phyloP scores from a whole-genome alignment of 441 rosid genomes.

The Isatis lusitanica region DNA sequence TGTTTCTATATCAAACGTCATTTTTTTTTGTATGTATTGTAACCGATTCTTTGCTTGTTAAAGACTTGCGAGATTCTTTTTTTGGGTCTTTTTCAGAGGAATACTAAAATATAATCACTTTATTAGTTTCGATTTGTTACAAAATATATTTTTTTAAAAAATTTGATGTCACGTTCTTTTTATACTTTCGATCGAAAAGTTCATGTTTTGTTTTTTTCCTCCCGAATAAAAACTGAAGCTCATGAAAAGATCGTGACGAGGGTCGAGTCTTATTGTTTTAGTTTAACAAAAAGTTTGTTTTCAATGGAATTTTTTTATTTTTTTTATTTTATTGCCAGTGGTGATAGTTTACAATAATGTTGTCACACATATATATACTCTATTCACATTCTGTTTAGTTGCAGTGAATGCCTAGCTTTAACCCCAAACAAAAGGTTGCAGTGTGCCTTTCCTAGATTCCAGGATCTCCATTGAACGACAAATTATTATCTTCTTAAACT shows the following conservation, averaged over 20 bases:
- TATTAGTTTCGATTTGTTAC: slow-evolving; percentile 24
- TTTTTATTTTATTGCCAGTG: neutral
- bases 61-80: slow-evolving; percentile 21
- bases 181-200: slow-evolving; percentile 21
- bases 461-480: slow-evolving; percentile 27
- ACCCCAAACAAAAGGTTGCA: neutral
- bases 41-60: slow-evolving; percentile 33
- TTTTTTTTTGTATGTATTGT: neutral
- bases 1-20: slow-evolving; percentile 8
- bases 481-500: neutral
- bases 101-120: slow-evolving; percentile 20
- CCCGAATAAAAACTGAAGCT: neutral
- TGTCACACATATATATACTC: neutral
- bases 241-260: slow-evolving; percentile 21
- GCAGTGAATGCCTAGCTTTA: slow-evolving; percentile 23
- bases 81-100: neutral
- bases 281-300: neutral
- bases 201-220: neutral
- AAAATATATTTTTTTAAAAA: slow-evolving; percentile 3
- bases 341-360: neutral
- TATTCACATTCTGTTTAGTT: slow-evolving; percentile 22
- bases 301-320: no score
- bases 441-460: slow-evolving; percentile 30
- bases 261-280: neutral
- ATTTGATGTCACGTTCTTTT: slow-evolving; percentile 20